Conservation (phyloP, 768 basidiomycete genomes). For the Stropharia rugosoannulata region DNA sequence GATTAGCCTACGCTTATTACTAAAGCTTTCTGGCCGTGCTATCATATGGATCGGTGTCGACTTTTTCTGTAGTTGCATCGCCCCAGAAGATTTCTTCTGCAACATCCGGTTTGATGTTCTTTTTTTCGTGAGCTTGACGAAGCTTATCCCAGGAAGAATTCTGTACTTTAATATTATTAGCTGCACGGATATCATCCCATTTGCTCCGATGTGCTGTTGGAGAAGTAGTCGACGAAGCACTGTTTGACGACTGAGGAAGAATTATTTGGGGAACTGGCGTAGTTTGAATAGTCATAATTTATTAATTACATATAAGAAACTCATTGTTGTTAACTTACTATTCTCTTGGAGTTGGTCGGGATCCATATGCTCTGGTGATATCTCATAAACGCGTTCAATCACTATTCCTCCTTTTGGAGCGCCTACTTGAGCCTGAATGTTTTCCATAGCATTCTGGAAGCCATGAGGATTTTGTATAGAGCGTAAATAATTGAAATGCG, state of each 20-base stretch:
- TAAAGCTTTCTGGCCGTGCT: neutral
- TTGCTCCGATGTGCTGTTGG: constrained; percentile 30
- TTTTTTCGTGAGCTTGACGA: constrained; percentile 55
- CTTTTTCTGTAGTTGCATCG: constrained; percentile 5
- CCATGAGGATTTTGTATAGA: constrained; percentile 39
- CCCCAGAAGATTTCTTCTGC: constrained; percentile 5
- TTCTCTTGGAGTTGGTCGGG: constrained; percentile 4
- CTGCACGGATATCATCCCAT: constrained; percentile 70
- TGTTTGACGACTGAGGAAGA: constrained; percentile 12
- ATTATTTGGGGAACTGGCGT: constrained; percentile 10
- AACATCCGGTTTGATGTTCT: constrained; percentile 17
- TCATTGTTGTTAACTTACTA: constrained; percentile 2
- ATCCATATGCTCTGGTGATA: constrained; percentile 11
- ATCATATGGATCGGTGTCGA: constrained; percentile 7
- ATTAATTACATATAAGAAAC: neutral
- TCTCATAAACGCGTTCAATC: constrained; percentile 24
- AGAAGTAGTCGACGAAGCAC: neutral
- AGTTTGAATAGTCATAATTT: neutral
- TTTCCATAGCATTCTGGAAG: constrained; percentile 39
- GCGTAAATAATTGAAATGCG: constrained; percentile 36
- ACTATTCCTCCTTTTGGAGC: constrained; percentile 22
- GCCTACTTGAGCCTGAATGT: constrained; percentile 45
- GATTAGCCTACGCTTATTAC: neutral
- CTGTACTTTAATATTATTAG: constrained; percentile 38
- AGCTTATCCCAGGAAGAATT: constrained; percentile 69